Evolutionary conservation across 2,329 filamentous ascomycete species (phyloP).

Genomic region (Colletotrichum tamarilloi): DNA sequence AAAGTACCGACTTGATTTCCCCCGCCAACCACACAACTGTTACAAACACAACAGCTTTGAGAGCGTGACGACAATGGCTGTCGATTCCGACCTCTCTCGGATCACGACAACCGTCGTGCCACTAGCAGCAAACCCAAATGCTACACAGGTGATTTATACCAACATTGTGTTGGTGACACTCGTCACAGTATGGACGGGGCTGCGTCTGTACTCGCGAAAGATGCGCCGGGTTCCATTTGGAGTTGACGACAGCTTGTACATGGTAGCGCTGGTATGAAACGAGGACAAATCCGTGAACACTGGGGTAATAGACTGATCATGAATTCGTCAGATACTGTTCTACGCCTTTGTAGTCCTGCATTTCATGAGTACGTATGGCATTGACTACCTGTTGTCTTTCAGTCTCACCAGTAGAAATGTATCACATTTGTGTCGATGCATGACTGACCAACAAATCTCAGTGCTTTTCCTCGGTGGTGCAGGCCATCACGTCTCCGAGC

Average conservation of each 20-base stretch:
- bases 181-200: slow-evolving; percentile 12
- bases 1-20: too few relatives aligned
- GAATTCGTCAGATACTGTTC: not conserved
- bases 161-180: slow-evolving; percentile 6
- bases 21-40: too few relatives aligned
- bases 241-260: slow-evolving; percentile 7
- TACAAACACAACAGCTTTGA: too few relatives aligned
- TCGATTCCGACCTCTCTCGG: not conserved
- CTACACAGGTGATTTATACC: slow-evolving; percentile 9
- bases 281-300: not conserved
- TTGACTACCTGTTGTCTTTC: too few relatives aligned
- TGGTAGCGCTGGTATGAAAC: not conserved
- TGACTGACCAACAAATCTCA: not conserved
- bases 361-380: slow-evolving; percentile 4
- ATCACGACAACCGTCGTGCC: slow-evolving; percentile 15
- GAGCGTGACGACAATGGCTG: too few relatives aligned
- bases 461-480: slow-evolving; percentile 38
- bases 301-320: not conserved
- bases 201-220: slow-evolving; percentile 11
- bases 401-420: too few relatives aligned
- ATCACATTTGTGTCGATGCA: too few relatives aligned
- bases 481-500: slow-evolving; percentile 33
- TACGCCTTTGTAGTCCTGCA: slow-evolving; percentile 9
- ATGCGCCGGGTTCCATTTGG: slow-evolving; percentile 14
- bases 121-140: not conserved